Evolutionary conservation across 352 stramenopile genomes (phyloP).

Genomic region (Phytophthora sp.): DNA sequence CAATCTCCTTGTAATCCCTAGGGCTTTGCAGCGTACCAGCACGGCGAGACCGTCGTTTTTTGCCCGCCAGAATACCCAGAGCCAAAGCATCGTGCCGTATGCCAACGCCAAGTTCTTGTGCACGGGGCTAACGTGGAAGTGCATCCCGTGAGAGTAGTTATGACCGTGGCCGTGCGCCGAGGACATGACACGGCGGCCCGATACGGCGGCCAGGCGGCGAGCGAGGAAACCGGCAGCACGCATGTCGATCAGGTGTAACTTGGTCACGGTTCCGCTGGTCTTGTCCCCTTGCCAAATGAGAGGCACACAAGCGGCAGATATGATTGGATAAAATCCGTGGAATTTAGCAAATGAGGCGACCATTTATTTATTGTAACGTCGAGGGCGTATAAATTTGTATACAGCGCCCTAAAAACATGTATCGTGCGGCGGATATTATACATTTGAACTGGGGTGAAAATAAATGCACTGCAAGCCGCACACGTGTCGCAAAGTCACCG

Average conservation of each 20-base stretch:
- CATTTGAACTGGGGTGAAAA: too few relatives aligned
- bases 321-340: constrained; percentile 25
- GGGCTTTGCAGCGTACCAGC: constrained; percentile 53
- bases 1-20: constrained; percentile 1
- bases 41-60: constrained; percentile 87
- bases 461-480: too few relatives aligned
- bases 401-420: too few relatives aligned
- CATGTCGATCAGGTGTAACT: constrained; percentile 23
- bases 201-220: constrained; percentile 51
- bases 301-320: constrained; percentile 12
- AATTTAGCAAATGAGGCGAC: constrained; percentile 16
- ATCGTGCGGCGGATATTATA: too few relatives aligned
- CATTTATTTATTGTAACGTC: not conserved
- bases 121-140: constrained; percentile 88
- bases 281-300: constrained; percentile 28
- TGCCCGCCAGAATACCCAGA: constrained; percentile 91
- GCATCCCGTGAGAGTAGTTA: constrained; percentile 85
- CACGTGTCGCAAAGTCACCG: too few relatives aligned
- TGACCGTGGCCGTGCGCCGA: constrained; percentile 58
- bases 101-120: constrained; percentile 88
- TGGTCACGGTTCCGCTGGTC: constrained; percentile 29
- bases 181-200: constrained; percentile 65
- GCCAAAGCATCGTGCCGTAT: constrained; percentile 91
- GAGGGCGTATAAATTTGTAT: not conserved
- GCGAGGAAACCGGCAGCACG: constrained; percentile 56